These are phyloP conservation scores for Oryza glaberrima DNA, from an alignment of 176 grass and related monocot species.

Conservation along the genomic window DNA sequence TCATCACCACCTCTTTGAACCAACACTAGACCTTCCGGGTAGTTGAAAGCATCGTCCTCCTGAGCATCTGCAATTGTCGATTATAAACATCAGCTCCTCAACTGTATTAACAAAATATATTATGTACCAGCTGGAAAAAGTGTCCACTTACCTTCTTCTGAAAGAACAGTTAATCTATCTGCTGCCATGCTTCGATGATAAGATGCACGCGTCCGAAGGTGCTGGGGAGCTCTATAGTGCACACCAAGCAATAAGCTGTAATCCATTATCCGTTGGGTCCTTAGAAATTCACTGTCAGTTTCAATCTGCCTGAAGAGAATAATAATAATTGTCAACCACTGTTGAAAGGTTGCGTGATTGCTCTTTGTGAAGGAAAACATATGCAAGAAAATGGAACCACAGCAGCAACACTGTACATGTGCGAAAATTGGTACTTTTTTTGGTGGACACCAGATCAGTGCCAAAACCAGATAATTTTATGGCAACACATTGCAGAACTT, in stretches of 20 bases:
- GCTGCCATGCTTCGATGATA: slow-evolving; percentile 51
- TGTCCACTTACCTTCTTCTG: slow-evolving; percentile 64
- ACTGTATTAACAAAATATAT: not conserved
- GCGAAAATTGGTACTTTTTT: not conserved
- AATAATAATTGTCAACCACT: not conserved
- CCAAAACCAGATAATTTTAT: not conserved
- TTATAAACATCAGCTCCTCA: slow-evolving; percentile 13
- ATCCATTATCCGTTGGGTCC: slow-evolving; percentile 91
- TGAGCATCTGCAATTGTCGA: slow-evolving; percentile 61
- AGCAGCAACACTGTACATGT: not conserved
- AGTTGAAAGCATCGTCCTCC: slow-evolving; percentile 75
- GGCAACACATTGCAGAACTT: not conserved
- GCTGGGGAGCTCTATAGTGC: slow-evolving; percentile 92
- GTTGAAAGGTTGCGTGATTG: not conserved
- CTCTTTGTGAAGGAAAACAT: not conserved
- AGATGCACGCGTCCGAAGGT: slow-evolving; percentile 60
- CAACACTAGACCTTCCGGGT: slow-evolving; percentile 81
- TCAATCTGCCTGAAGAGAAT: slow-evolving; percentile 75
- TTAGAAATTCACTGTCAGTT: slow-evolving; percentile 85
- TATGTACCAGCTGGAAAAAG: slow-evolving; percentile 4
- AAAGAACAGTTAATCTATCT: slow-evolving; percentile 78
- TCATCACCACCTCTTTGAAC: slow-evolving; percentile 75
- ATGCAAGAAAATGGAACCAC: not conserved
- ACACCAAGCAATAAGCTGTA: slow-evolving; percentile 96
- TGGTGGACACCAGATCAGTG: not conserved